Conservation (phyloP, 1,284 basidiomycete genomes). For the Cutaneotrichosporon dermatis region DNA sequence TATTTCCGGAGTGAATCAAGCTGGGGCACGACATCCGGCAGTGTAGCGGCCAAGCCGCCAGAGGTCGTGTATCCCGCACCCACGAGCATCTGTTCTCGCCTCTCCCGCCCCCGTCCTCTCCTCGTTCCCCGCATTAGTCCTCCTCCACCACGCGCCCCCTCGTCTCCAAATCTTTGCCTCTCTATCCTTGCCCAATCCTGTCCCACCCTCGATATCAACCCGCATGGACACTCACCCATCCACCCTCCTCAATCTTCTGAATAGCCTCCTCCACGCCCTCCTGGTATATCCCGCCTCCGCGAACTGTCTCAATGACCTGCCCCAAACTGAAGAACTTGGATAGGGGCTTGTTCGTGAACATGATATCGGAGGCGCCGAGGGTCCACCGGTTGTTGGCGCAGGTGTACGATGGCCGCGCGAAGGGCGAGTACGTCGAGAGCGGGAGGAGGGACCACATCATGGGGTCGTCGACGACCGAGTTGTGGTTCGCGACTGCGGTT, state of each 20-base stretch:
- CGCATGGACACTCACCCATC: slow-evolving; percentile 64
- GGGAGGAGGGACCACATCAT: slow-evolving; percentile 76
- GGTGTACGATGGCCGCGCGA: slow-evolving; percentile 33
- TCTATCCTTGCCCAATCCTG: no score
- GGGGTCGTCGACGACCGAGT: slow-evolving; percentile 61
- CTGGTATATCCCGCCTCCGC: slow-evolving; percentile 87
- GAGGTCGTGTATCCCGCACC: no score
- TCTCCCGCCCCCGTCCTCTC: no score
- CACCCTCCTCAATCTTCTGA: slow-evolving; percentile 68
- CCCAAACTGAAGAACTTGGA: slow-evolving; percentile 81
- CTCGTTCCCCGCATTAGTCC: no score
- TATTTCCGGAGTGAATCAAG: no score
- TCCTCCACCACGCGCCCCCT: no score
- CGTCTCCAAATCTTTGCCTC: background rate
- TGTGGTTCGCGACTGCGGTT: slow-evolving; percentile 79
- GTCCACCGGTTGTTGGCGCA: slow-evolving; percentile 46
- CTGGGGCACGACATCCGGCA: no score
- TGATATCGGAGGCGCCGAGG: slow-evolving; percentile 68
- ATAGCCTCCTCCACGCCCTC: slow-evolving; percentile 78
- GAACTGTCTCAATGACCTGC: slow-evolving; percentile 88
- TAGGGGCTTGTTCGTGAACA: slow-evolving; percentile 87
- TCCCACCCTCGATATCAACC: background rate
- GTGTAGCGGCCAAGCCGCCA: no score
- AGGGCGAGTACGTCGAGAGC: slow-evolving; percentile 56
- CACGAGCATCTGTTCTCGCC: no score